phyloP scores from a whole-genome alignment of 2,329 filamentous ascomycete species.

The Aspergillus piperis region DNA sequence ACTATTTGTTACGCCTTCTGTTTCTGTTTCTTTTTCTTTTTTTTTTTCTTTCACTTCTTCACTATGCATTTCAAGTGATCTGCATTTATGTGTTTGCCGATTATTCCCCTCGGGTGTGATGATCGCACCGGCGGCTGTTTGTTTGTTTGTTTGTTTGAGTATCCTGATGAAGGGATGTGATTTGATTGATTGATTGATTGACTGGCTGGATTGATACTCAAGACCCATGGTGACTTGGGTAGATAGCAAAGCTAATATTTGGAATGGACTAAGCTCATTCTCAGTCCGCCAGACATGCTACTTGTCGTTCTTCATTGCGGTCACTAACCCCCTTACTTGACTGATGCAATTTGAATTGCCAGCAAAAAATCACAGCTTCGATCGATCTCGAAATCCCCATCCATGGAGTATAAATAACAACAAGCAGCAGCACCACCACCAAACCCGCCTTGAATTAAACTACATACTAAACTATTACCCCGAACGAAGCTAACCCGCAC shows the following conservation, averaged over 20 bases:
- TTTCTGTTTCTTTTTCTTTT: neutral
- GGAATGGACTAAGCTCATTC: neutral
- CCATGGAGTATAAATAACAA: neutral
- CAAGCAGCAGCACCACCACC: neutral
- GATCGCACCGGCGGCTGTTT: constrained; percentile 19
- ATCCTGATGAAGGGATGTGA: constrained; percentile 11
- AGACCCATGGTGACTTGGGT: neutral
- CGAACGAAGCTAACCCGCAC: neutral
- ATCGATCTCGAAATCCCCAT: too few relatives aligned
- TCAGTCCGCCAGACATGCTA: neutral
- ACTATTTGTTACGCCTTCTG: neutral
- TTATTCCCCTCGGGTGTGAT: constrained; percentile 19
- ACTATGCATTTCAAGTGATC: neutral
- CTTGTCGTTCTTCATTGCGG: neutral
- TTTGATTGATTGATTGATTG: constrained; percentile 14
- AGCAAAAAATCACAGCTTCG: neutral
- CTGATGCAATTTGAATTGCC: neutral
- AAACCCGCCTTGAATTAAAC: neutral
- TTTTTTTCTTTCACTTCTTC: constrained; percentile 1
- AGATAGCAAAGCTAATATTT: constrained; percentile 1
- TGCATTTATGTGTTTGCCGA: neutral
- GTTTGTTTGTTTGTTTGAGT: constrained; percentile 3
- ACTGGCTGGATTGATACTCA: constrained; percentile 6
- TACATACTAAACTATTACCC: neutral
- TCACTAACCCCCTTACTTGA: neutral